Conservation (phyloP, 1,284 basidiomycete species). For the Gomphus bonarii region DNA sequence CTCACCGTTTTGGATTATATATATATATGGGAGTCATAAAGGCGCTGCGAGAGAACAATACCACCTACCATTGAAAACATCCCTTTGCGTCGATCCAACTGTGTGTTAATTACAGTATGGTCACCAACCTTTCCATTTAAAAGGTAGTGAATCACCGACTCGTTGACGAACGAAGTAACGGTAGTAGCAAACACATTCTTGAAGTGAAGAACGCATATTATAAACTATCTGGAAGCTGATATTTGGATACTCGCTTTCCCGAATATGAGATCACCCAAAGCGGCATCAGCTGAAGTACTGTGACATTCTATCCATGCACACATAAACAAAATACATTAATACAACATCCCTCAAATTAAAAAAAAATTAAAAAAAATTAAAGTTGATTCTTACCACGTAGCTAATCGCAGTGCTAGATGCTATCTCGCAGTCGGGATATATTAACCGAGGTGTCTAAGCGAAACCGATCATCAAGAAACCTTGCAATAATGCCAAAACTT, state of each 20-base stretch:
- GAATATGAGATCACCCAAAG: slow-evolving; percentile 15
- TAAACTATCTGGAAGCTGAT: background rate
- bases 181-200: slow-evolving; percentile 16
- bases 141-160: slow-evolving; percentile 10
- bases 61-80: slow-evolving; percentile 9
- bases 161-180: slow-evolving; percentile 17
- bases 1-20: slow-evolving; percentile 9
- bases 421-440: slow-evolving; percentile 6
- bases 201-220: background rate
- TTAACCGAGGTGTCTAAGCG: background rate
- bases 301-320: slow-evolving; percentile 14
- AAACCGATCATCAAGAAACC: background rate
- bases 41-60: slow-evolving; percentile 4
- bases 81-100: slow-evolving; percentile 10
- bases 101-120: background rate
- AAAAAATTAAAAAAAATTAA: too few relatives aligned
- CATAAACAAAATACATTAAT: background rate
- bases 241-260: slow-evolving; percentile 3
- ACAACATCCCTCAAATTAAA: background rate
- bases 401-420: slow-evolving; percentile 16
- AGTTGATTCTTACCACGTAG: slow-evolving; percentile 12
- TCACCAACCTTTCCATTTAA: background rate
- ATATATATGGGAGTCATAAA: slow-evolving; percentile 10
- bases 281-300: slow-evolving; percentile 15
- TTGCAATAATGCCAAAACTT: slow-evolving; percentile 15